Evolutionary conservation across 768 basidiomycete genomes (phyloP), one percentile per base, ranked within the genome.

Genomic region (Boletus eberwhitei): DNA sequence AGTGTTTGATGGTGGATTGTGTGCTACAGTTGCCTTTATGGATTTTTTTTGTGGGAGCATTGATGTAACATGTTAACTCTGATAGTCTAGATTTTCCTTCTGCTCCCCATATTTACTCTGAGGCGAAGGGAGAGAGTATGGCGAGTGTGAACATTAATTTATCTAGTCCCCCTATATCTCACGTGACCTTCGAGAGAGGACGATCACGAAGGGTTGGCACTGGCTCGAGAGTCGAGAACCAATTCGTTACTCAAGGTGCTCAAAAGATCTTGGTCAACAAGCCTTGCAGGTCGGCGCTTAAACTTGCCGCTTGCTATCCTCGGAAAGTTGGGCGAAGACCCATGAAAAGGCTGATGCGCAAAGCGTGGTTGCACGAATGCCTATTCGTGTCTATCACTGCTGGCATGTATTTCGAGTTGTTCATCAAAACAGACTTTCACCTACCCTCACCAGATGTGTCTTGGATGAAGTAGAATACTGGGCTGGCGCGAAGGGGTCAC

Each of bases 261-360:
- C 40, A 92, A 81, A 82, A 8, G 82, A 90, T 58, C 82, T 98
- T 5, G 96, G 95, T 6, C 82, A 74, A 53, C 93, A 97, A 50
- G 70, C 71, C 12, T 74, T 87, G 60, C 85, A 87, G 38, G 93
- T 7, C 75, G 91, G 66, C 80, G 79, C 41, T 69, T 96, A 13
- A 72, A 79, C 44, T 78, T 97, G 6, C 94, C 95, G 0, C 92
- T 91, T 3, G 89, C 84, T 5, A 83, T 97, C 67, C 78, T 98
- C 37, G 95, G 89, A 0, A 77, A 77, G 59, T 76, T 93, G 58
- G 96, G 96, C 4, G 77, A 84, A 37, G 92, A 97, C 71, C 84
- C 84, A n/a, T n/a, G n/a, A n/a, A n/a, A n/a, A n/a, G n/a, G n/a
- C n/a, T n/a, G n/a, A n/a, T n/a, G n/a, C n/a, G n/a, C n/a, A n/a